Percentiles rank a stretch among this genome's conserved stretches.
Evolutionary conservation across 176 grass and related monocot species (phyloP).

Genomic region (Oryza coarctata): DNA sequence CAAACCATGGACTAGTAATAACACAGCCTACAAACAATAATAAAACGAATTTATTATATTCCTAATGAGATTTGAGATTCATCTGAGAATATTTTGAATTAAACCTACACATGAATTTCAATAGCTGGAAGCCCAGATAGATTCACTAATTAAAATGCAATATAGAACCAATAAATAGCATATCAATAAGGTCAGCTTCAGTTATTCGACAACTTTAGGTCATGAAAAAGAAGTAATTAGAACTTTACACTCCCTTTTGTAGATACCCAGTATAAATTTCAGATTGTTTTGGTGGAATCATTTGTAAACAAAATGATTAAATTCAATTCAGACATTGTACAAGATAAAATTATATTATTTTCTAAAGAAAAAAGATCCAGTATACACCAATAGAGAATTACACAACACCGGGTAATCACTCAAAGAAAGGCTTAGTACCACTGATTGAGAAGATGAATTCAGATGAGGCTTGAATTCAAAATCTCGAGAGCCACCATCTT

Average conservation of each 20-base stretch:
- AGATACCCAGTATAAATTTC: conserved; percentile 8
- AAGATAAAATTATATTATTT: conserved; percentile 16
- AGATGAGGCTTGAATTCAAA: conserved; percentile 80
- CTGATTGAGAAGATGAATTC: conserved; percentile 47
- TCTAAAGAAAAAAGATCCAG: neutral
- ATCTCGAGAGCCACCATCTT: conserved; percentile 58
- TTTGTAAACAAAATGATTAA: conserved; percentile 22
- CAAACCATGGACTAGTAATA: neutral
- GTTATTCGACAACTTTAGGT: neutral
- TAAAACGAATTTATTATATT: neutral
- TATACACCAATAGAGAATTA: neutral
- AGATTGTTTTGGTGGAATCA: neutral
- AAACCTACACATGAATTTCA: neutral
- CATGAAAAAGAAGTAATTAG: neutral
- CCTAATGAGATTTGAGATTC: neutral
- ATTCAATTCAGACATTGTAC: neutral
- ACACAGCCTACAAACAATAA: neutral
- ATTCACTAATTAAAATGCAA: neutral
- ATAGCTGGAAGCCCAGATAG: neutral
- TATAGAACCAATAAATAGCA: neutral
- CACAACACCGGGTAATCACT: neutral
- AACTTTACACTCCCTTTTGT: neutral
- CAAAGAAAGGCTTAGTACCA: conserved; percentile 32
- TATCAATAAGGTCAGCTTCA: neutral
- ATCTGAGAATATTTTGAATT: neutral